phyloP scores from a whole-genome alignment of 164 flowering plant genomes.

The Berberis vulgaris region DNA sequence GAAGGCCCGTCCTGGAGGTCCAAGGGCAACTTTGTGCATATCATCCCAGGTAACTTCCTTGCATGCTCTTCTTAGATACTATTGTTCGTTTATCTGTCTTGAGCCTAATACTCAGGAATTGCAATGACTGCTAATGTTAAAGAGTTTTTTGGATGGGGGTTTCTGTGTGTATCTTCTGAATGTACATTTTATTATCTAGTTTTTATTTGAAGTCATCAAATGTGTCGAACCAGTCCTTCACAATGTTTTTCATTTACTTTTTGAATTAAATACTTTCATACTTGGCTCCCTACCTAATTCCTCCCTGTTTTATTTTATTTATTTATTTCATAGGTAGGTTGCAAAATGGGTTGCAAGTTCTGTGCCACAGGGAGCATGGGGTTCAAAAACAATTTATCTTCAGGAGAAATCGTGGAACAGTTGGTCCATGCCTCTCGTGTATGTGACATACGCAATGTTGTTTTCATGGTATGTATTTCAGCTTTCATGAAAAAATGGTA shows the following conservation, averaged over 20 bases:
- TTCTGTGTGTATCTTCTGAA: too few relatives aligned
- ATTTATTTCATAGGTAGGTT: conserved; percentile 58
- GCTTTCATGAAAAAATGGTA: background rate
- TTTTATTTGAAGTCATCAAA: too few relatives aligned
- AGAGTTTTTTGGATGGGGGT: too few relatives aligned
- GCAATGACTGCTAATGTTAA: background rate
- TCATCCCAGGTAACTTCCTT: conserved; percentile 76
- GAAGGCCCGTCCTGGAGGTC: conserved; percentile 87
- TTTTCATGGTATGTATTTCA: conserved; percentile 67
- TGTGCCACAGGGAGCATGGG: conserved; percentile 99
- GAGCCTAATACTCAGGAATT: background rate
- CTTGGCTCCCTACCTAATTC: background rate
- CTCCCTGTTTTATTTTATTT: background rate
- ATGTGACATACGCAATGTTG: conserved; percentile 76
- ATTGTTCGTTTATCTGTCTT: background rate
- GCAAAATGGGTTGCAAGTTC: conserved; percentile 97
- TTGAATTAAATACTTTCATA: background rate
- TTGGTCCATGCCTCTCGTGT: conserved; percentile 78
- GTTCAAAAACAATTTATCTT: conserved; percentile 69
- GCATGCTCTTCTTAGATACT: background rate
- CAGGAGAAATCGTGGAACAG: conserved; percentile 95
- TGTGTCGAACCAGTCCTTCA: too few relatives aligned
- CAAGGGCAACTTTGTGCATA: conserved; percentile 76
- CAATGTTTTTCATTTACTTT: too few relatives aligned
- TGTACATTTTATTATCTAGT: too few relatives aligned